These are phyloP conservation scores for Geotrichum fermentans DNA, from an alignment of 1,139 yeast species.

Conservation along the genomic window DNA sequence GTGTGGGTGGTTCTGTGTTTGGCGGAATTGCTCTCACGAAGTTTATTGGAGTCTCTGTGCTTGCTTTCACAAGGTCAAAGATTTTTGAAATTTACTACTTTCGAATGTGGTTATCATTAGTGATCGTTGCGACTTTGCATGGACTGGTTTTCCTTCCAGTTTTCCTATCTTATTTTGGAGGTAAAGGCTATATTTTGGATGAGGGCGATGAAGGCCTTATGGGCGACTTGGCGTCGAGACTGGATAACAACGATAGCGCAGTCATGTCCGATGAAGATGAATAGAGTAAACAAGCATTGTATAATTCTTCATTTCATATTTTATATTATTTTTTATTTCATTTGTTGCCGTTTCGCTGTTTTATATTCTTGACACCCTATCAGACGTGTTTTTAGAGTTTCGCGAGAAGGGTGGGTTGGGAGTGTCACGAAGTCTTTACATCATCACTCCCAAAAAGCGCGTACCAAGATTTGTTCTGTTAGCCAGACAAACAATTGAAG, in stretches of 20 bases:
- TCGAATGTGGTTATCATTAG: conserved; percentile 89
- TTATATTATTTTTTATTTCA: neutral
- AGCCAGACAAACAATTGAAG: no score
- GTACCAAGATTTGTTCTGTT: no score
- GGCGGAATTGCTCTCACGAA: conserved; percentile 90
- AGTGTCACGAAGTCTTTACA: no score
- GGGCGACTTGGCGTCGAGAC: conserved; percentile 33
- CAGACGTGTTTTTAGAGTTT: neutral
- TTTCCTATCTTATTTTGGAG: conserved; percentile 61
- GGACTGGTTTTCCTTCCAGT: conserved; percentile 76
- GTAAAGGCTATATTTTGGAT: conserved; percentile 44
- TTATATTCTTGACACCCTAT: neutral
- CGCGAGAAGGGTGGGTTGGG: no score
- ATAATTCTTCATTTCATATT: neutral
- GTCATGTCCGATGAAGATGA: conserved; percentile 13
- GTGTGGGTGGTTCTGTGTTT: conserved; percentile 82
- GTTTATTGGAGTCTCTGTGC: conserved; percentile 76
- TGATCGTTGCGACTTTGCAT: conserved; percentile 71
- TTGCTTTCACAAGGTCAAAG: conserved; percentile 80
- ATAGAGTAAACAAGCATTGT: neutral
- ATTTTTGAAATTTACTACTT: conserved; percentile 90
- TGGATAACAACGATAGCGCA: conserved; percentile 13
- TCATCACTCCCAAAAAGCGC: no score
- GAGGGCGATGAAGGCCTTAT: conserved; percentile 35
- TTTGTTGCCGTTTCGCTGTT: neutral